Percentiles rank a stretch among this genome's conserved stretches.
Conservation (phyloP, 805 yeast species). For the Ogataea trehalophila region DNA sequence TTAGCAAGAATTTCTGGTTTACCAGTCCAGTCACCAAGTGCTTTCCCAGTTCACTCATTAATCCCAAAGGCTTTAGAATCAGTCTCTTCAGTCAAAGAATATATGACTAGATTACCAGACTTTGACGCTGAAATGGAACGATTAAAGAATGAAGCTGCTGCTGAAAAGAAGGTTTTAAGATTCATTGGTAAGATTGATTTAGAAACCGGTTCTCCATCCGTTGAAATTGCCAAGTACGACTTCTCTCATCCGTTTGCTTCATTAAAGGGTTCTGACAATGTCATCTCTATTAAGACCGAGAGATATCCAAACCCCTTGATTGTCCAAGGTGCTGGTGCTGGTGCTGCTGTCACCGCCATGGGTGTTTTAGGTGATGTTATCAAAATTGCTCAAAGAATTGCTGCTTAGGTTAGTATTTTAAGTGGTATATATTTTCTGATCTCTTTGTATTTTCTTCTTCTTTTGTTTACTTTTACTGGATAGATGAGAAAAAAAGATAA, state of each 20-base stretch:
- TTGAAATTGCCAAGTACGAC: slow-evolving; percentile 84
- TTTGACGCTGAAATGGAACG: slow-evolving; percentile 76
- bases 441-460: background rate
- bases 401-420: slow-evolving; percentile 17
- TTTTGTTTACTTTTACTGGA: background rate
- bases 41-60: slow-evolving; percentile 91
- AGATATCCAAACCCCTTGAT: slow-evolving; percentile 92
- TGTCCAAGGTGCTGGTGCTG: slow-evolving; percentile 96
- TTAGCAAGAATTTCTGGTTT: slow-evolving; percentile 91
- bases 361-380: slow-evolving; percentile 94
- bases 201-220: slow-evolving; percentile 62
- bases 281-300: slow-evolving; percentile 83
- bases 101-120: slow-evolving; percentile 72
- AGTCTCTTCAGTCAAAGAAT: slow-evolving; percentile 69
- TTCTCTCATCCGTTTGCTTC: slow-evolving; percentile 93
- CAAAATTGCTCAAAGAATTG: slow-evolving; percentile 85
- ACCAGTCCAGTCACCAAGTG: slow-evolving; percentile 76
- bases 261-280: slow-evolving; percentile 93
- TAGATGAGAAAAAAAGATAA: background rate
- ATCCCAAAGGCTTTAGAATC: slow-evolving; percentile 84
- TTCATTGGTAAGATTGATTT: slow-evolving; percentile 90
- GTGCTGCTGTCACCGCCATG: slow-evolving; percentile 60
- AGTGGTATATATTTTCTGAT: background rate
- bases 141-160: slow-evolving; percentile 75
- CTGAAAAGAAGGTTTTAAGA: slow-evolving; percentile 82